Base-by-base conservation (phyloP, 1,139 yeast genomes). In the Nakaseomyces kungkrabaensis region DNA sequence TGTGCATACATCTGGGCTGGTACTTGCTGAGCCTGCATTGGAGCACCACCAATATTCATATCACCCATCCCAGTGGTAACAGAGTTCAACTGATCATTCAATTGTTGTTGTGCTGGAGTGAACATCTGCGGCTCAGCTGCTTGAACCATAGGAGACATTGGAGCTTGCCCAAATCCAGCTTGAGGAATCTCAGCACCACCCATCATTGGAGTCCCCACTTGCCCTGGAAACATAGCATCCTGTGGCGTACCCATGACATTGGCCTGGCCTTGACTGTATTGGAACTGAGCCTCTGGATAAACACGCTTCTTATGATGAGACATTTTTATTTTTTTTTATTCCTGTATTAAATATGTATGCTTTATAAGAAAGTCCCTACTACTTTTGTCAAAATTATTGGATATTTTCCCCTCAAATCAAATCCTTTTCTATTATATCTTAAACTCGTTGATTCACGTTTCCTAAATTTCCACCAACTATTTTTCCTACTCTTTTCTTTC, bases 291-390 rank as follows among this genome's bases (percentile, higher is more conserved):
- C 54, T 68, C 65, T 51, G 73, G 73, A 52, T 70, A 70, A 22
- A 68, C 72, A 55, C 73, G 71, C 59, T 67, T 70, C 59, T 59
- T 69, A 51, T 60, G 62, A 47, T 62, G 67, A 42, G 72, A 69
- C 73, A 69, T 68, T 17, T 6, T 36, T 6, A 11, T 25, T 38
- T 11, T 8, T 11, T 8, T 11, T 25, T 38, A 37, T 38, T 38
- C 11, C 31, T 38, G 31, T 38, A 25, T 25, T 24, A 5, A 5
- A 37, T 17, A 17, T 37, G 22, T 17, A 17, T 17, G 22, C 1
- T 17, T 17, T 17, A 17, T 17, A 17, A 17, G 22, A 17, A 17
- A 17, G 22, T 17, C 22, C 22, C 22, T 17, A 3, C 22, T 17
- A 17, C 22, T 17, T 17, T 17, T 17, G 22, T 17, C 22, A 17